Evolutionary conservation across 495 filamentous ascomycete genomes (phyloP), one percentile per base, ranked within the genome.

Genomic region (Aspergillus mulundensis): DNA sequence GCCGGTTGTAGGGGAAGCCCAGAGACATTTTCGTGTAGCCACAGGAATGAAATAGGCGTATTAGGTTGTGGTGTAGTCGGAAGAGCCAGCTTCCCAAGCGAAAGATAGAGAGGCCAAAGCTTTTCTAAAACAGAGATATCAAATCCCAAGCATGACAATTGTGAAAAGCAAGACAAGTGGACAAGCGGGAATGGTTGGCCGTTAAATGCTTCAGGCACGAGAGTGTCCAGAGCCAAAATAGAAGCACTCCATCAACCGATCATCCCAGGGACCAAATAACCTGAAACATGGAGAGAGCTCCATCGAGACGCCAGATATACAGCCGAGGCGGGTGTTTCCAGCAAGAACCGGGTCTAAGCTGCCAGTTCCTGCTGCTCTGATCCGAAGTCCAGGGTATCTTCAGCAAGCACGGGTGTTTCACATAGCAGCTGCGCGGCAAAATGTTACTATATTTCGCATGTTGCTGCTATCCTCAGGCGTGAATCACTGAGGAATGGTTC

Each of bases 361-460:
- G 49, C 32, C 40, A 50, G 23, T 32, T 51, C 49, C 45, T 57
- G 52, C 53, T 60, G 48, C 54, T 54, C 66, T 64, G 64, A 68
- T 70, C 69, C 65, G 56, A 70, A 59, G 67, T 62, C 67, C 66
- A 70, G 59, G 69, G 65, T 69, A 70, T 54, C 50, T 60, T 66
- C 55, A 60, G 61, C 67, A 57, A 65, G 57, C 54, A 66, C 57
- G 61, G 58, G 57, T 64, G 71, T 74, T 76, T 76, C 71, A 74
- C 56, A 58, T 61, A 58, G 66, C 64, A 69, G 66, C 73, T 70
- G 71, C 71, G 73, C 73, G 73, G 73, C 60, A 74, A 70, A 54
- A 44, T 69, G 73, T 72, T 76, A 61, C 73, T 76, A 73, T 71
- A 74, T 67, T 74, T 73, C 68, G 71, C 71, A 70, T 66, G 63